Percentiles rank a stretch among this genome's conserved stretches.
phyloP scores from a whole-genome alignment of 257 asterid species.

The Rubia yunnanensis region DNA sequence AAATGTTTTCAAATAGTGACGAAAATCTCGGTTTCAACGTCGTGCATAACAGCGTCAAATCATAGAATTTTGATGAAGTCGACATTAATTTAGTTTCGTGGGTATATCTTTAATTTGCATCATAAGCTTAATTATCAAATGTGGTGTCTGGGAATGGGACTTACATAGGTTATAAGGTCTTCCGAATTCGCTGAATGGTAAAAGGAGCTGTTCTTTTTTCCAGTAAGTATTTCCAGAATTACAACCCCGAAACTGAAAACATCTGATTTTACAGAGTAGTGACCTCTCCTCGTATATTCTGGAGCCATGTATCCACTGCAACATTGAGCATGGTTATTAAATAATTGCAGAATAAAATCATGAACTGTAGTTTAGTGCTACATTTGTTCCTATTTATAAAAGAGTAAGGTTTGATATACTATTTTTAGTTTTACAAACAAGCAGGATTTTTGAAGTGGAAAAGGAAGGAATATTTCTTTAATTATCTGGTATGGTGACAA shows the following conservation, averaged over 20 bases:
- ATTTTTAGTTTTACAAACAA: background rate
- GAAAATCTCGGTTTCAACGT: background rate
- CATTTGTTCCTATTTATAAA: background rate
- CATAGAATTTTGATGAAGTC: no score
- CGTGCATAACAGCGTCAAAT: no score
- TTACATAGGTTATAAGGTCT: background rate
- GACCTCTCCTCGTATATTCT: background rate
- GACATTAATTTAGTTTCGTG: no score
- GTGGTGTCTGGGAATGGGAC: background rate
- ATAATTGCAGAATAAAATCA: no score
- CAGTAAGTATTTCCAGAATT: background rate
- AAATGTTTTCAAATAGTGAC: no score
- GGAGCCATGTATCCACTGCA: conserved; percentile 23
- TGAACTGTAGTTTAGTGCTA: no score
- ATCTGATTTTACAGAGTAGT: background rate
- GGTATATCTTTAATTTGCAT: no score
- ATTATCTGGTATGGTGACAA: background rate
- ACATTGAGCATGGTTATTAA: background rate
- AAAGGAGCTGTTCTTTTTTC: background rate
- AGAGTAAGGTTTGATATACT: background rate
- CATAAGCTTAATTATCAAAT: no score
- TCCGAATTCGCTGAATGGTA: background rate
- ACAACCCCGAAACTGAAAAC: background rate
- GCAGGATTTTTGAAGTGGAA: background rate
- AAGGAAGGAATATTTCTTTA: no score